phyloP scores from a whole-genome alignment of 75 land plant species.

The Sequoia sempervirens region DNA sequence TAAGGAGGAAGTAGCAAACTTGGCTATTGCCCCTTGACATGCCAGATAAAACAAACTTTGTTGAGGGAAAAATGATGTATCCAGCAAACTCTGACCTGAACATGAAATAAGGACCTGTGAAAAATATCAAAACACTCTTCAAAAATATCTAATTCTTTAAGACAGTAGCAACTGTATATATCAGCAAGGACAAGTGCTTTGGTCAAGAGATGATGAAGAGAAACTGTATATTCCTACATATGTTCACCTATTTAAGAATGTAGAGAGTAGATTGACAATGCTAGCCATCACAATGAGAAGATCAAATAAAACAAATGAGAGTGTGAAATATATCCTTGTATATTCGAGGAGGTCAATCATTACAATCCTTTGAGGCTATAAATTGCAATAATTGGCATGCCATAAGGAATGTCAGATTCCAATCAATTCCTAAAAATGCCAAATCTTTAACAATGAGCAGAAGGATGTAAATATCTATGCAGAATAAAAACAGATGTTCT shows the following conservation, averaged over 20 bases:
- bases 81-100: constrained; percentile 1
- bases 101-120: neutral
- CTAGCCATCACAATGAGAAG: neutral
- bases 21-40: neutral
- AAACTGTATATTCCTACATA: neutral
- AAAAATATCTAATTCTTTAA: neutral
- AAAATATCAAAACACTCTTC: neutral
- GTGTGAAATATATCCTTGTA: too few species aligned
- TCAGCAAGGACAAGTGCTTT: neutral
- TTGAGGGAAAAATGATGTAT: neutral
- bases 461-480: neutral
- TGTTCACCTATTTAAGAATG: neutral
- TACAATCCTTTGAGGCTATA: neutral
- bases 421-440: neutral
- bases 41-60: neutral
- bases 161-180: neutral
- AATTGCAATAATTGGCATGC: neutral
- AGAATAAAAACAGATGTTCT: neutral
- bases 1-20: neutral
- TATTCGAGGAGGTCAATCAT: too few species aligned
- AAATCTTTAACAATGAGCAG: neutral
- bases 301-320: neutral
- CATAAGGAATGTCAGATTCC: neutral
- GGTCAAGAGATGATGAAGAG: neutral
- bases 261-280: neutral